Conservation (phyloP, 1,284 basidiomycete genomes). For the Trichosporon ovoides region DNA sequence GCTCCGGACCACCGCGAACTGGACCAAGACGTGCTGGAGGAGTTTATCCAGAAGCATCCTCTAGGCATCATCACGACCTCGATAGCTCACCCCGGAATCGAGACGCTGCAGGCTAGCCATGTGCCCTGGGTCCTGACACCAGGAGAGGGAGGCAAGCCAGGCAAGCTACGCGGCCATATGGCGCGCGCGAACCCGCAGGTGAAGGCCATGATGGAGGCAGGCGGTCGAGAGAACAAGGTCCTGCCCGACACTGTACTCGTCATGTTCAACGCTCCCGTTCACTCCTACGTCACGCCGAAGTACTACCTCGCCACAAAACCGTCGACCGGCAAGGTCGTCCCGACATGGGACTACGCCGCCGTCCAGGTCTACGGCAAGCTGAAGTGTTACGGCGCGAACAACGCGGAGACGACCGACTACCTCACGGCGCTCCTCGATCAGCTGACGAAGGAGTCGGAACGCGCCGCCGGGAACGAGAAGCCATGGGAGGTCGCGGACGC, state of each 20-base stretch:
- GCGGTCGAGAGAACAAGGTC: not conserved
- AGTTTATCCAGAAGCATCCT: slow-evolving; percentile 48
- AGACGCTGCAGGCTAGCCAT: slow-evolving; percentile 50
- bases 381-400: slow-evolving; percentile 25
- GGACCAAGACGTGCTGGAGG: slow-evolving; percentile 43
- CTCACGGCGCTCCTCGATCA: slow-evolving; percentile 38
- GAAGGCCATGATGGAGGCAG: slow-evolving; percentile 31
- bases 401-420: slow-evolving; percentile 24
- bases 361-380: slow-evolving; percentile 47
- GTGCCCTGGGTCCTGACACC: slow-evolving; percentile 51
- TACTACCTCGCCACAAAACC: slow-evolving; percentile 47
- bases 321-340: slow-evolving; percentile 44
- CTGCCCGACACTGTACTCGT: slow-evolving; percentile 42
- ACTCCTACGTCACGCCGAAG: slow-evolving; percentile 46
- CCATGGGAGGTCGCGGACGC: slow-evolving; percentile 48
- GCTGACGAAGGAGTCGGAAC: slow-evolving; percentile 35
- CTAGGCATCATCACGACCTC: slow-evolving; percentile 51
- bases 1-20: slow-evolving; percentile 49
- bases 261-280: slow-evolving; percentile 43
- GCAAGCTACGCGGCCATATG: slow-evolving; percentile 42
- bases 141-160: slow-evolving; percentile 7
- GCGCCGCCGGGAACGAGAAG: slow-evolving; percentile 10
- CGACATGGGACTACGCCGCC: slow-evolving; percentile 48
- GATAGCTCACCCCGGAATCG: slow-evolving; percentile 32
- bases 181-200: slow-evolving; percentile 47